Conservation (phyloP, 2,329 filamentous ascomycete species). For the Fusarium pininemorale region DNA sequence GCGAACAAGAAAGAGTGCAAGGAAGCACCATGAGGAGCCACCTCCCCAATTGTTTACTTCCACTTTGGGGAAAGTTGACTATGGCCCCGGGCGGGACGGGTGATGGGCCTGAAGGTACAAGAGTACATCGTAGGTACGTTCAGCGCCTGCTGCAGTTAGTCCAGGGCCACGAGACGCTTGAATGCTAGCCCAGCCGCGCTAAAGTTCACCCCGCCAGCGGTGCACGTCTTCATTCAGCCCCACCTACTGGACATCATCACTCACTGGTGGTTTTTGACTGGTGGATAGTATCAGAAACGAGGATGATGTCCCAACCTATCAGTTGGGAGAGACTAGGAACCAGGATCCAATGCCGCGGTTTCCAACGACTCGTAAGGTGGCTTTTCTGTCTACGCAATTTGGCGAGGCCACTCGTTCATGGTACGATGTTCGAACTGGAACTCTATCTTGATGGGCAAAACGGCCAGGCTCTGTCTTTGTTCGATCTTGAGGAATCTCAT, state of each 20-base stretch:
- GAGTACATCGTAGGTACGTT: conserved; percentile 34
- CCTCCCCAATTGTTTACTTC: conserved; percentile 39
- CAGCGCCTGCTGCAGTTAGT: background rate
- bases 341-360: conserved; percentile 24
- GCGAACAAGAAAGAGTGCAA: conserved; percentile 17
- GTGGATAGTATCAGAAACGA: conserved; percentile 11
- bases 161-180: conserved; percentile 23
- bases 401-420: background rate
- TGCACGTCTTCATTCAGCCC: conserved; percentile 1
- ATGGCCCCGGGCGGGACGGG: conserved; percentile 34
- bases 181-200: conserved; percentile 12
- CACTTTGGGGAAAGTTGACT: conserved; percentile 36
- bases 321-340: conserved; percentile 19
- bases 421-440: conserved; percentile 8
- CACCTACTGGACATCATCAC: conserved; percentile 9
- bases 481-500: background rate
- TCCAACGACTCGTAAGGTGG: conserved; percentile 8
- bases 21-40: background rate
- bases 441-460: conserved; percentile 20
- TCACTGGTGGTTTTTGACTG: conserved; percentile 34
- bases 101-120: conserved; percentile 1
- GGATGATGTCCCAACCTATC: conserved; percentile 26
- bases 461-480: background rate
- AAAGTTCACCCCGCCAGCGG: conserved; percentile 4
- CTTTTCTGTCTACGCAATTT: background rate